Evolutionary conservation across 2,329 filamentous ascomycete genomes (phyloP).

Genomic region (Cryoendolithus antarcticus): DNA sequence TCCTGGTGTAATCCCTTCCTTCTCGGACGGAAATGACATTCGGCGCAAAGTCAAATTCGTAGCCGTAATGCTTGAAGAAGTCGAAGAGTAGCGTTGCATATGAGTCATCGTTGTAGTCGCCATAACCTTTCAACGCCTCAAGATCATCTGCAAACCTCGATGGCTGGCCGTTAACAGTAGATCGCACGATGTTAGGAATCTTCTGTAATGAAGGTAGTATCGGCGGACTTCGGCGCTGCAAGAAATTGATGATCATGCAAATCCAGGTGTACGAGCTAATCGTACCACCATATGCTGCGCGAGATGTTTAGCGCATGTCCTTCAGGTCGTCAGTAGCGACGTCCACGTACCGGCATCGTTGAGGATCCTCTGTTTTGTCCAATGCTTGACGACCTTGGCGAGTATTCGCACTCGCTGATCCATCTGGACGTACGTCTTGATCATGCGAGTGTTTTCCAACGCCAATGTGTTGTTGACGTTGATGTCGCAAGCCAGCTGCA

Average conservation of each 20-base stretch:
- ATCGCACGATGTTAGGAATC: slow-evolving; percentile 48
- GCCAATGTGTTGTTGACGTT: slow-evolving; percentile 97
- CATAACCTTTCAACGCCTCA: slow-evolving; percentile 59
- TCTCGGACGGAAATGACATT: slow-evolving; percentile 75
- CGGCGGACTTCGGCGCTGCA: slow-evolving; percentile 75
- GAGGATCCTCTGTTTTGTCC: slow-evolving; percentile 82
- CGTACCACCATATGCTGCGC: slow-evolving; percentile 73
- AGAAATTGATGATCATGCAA: slow-evolving; percentile 91
- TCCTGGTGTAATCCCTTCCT: slow-evolving; percentile 65
- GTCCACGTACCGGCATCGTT: slow-evolving; percentile 77
- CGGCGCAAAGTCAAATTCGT: slow-evolving; percentile 84
- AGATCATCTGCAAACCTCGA: slow-evolving; percentile 83
- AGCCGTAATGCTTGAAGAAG: slow-evolving; percentile 89
- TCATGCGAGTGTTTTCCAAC: slow-evolving; percentile 94
- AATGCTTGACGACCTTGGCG: slow-evolving; percentile 95
- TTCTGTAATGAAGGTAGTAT: slow-evolving; percentile 79
- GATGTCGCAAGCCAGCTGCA: slow-evolving; percentile 85
- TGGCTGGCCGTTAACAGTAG: slow-evolving; percentile 50
- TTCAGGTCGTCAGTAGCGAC: too few species aligned
- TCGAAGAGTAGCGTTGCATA: slow-evolving; percentile 80
- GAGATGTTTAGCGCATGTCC: too few species aligned
- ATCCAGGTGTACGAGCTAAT: slow-evolving; percentile 99
- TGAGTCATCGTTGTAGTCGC: slow-evolving; percentile 66
- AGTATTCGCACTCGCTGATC: slow-evolving; percentile 82
- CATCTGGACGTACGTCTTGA: slow-evolving; percentile 89